Conservation (phyloP, 2,329 filamentous ascomycete species). For the Dothistroma pini region DNA sequence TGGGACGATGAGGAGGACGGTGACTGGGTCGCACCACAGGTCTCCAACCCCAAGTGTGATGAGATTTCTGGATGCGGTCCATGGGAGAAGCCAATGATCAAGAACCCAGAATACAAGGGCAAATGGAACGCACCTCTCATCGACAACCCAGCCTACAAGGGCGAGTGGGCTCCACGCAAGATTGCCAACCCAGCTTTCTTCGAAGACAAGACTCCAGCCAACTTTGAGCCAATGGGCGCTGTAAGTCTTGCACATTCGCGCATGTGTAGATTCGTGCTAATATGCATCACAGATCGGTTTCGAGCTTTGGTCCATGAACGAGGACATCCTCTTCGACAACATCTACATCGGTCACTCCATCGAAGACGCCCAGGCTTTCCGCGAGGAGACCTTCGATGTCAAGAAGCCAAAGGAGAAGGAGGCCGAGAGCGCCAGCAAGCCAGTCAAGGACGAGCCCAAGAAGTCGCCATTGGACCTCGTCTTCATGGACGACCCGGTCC, state of each 20-base stretch:
- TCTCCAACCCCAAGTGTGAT: constrained; percentile 93
- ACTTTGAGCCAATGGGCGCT: constrained; percentile 97
- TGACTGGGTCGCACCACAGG: constrained; percentile 87
- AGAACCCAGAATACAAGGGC: constrained; percentile 98
- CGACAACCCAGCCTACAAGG: constrained; percentile 98
- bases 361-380: constrained; percentile 85
- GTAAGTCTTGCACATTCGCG: constrained; percentile 54
- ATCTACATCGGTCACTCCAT: constrained; percentile 99
- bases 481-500: constrained; percentile 87
- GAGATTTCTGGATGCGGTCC: constrained; percentile 90
- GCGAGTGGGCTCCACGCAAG: constrained; percentile 88
- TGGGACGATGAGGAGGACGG: constrained; percentile 99
- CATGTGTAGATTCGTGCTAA: constrained; percentile 12
- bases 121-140: constrained; percentile 92
- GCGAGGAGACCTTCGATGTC: constrained; percentile 82
- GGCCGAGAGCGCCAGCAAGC: constrained; percentile 74
- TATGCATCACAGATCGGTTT: constrained; percentile 71
- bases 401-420: constrained; percentile 83
- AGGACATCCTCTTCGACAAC: constrained; percentile 98
- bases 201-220: constrained; percentile 93
- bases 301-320: constrained; percentile 99
- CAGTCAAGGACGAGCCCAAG: constrained; percentile 55
- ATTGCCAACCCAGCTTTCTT: constrained; percentile 95
- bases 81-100: constrained; percentile 87
- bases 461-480: constrained; percentile 72